Conservation (phyloP, 1,139 yeast genomes). For the Suhomyces bribrorum region DNA sequence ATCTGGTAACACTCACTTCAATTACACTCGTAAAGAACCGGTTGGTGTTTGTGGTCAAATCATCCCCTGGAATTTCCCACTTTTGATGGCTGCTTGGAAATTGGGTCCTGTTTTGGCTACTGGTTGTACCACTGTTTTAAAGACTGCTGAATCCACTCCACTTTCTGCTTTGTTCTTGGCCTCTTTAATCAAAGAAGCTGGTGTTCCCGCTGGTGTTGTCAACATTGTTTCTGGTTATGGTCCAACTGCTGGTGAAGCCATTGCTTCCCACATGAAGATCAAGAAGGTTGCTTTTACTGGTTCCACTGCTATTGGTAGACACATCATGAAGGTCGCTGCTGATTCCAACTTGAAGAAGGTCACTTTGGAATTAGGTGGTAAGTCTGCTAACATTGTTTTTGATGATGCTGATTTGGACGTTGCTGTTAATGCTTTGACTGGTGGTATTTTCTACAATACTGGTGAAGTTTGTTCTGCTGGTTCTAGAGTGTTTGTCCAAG, state of each 20-base stretch:
- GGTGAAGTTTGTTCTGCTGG: slow-evolving; percentile 93
- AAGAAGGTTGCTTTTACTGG: slow-evolving; percentile 41
- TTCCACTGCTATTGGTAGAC: slow-evolving; percentile 37
- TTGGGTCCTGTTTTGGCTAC: slow-evolving; percentile 38
- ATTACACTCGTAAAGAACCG: slow-evolving; percentile 33
- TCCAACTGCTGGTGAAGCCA: slow-evolving; percentile 33
- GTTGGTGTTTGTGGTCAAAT: slow-evolving; percentile 42
- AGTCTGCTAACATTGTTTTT: slow-evolving; percentile 35
- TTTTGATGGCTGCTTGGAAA: slow-evolving; percentile 41
- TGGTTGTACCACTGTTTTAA: slow-evolving; percentile 37
- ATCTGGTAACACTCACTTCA: slow-evolving; percentile 27
- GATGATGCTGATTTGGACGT: slow-evolving; percentile 29
- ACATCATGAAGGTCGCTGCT: slow-evolving; percentile 36
- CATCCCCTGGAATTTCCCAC: slow-evolving; percentile 43
- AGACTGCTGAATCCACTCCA: slow-evolving; percentile 39
- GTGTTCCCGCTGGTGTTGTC: slow-evolving; percentile 36
- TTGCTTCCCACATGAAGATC: slow-evolving; percentile 32
- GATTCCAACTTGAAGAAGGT: slow-evolving; percentile 34
- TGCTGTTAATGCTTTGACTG: slow-evolving; percentile 60
- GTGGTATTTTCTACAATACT: slow-evolving; percentile 75
- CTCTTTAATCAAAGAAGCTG: slow-evolving; percentile 30
- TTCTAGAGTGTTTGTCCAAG: slow-evolving; percentile 78
- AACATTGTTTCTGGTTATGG: slow-evolving; percentile 38
- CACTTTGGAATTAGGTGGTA: slow-evolving; percentile 39
- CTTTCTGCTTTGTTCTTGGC: slow-evolving; percentile 36